Evolutionary conservation across 148 eudicot genomes (phyloP).

Genomic region (Diospyros lotus): DNA sequence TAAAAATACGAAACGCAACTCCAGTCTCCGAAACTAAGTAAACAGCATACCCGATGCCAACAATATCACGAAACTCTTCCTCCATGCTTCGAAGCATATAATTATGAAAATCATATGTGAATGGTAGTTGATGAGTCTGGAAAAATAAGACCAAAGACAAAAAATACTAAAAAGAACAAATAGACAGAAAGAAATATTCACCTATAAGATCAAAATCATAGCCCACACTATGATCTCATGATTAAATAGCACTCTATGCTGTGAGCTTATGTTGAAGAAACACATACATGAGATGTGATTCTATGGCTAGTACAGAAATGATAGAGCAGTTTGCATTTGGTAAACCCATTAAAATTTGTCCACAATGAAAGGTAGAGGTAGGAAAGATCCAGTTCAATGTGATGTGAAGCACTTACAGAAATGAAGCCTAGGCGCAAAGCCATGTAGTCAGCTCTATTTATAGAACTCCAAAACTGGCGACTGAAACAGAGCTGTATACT

Average conservation of each 20-base stretch:
- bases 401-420: conserved; percentile 39
- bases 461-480: conserved; percentile 81
- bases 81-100: conserved; percentile 84
- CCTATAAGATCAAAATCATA: not conserved
- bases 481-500: conserved; percentile 75
- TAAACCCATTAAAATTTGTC: not conserved
- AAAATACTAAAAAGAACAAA: not conserved
- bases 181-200: too few relatives aligned
- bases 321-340: not conserved
- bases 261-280: not conserved
- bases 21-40: not conserved
- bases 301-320: not conserved
- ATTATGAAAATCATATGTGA: conserved; percentile 70
- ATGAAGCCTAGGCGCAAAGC: conserved; percentile 71
- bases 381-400: not conserved
- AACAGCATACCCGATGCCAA: conserved; percentile 57
- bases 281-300: too few relatives aligned
- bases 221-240: not conserved
- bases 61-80: conserved; percentile 80
- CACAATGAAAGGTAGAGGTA: not conserved
- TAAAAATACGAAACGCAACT: not conserved
- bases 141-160: conserved; percentile 12
- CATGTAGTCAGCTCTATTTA: conserved; percentile 54
- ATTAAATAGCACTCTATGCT: not conserved
- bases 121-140: conserved; percentile 81